These are phyloP conservation scores for Tricholoma flavovirens DNA, from an alignment of 768 basidiomycete species.

Conservation along the genomic window DNA sequence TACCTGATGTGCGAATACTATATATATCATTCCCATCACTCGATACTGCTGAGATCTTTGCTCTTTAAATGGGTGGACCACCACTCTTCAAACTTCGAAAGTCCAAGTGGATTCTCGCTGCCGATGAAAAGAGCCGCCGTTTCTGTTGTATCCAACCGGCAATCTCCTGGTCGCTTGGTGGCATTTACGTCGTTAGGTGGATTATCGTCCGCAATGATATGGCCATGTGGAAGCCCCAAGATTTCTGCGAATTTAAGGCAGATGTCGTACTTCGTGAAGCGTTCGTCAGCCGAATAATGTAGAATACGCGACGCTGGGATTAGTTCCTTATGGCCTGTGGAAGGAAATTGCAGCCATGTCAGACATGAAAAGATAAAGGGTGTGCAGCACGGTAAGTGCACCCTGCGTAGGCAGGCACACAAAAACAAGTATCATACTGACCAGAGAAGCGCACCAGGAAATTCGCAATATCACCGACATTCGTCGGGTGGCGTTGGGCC, in stretches of 20 bases:
- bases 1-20: too few species aligned
- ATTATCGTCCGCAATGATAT: constrained; percentile 70
- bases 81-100: constrained; percentile 79
- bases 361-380: neutral
- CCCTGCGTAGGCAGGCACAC: neutral
- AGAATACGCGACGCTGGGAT: constrained; percentile 57
- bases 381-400: neutral
- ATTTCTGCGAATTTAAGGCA: constrained; percentile 72
- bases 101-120: constrained; percentile 48
- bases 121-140: constrained; percentile 50
- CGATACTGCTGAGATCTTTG: too few species aligned
- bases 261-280: constrained; percentile 92
- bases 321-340: constrained; percentile 28
- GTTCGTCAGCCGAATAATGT: constrained; percentile 80
- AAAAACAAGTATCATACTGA: constrained; percentile 20
- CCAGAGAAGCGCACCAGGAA: constrained; percentile 76
- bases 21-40: neutral
- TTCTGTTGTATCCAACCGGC: constrained; percentile 69
- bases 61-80: constrained; percentile 53
- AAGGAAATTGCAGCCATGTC: neutral
- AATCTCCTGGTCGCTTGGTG: constrained; percentile 74
- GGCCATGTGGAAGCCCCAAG: constrained; percentile 61
- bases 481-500: constrained; percentile 89
- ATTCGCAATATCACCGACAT: constrained; percentile 78
- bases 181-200: constrained; percentile 59